Conservation (phyloP, 257 asterid species). For the Euphrasia confusa region DNA sequence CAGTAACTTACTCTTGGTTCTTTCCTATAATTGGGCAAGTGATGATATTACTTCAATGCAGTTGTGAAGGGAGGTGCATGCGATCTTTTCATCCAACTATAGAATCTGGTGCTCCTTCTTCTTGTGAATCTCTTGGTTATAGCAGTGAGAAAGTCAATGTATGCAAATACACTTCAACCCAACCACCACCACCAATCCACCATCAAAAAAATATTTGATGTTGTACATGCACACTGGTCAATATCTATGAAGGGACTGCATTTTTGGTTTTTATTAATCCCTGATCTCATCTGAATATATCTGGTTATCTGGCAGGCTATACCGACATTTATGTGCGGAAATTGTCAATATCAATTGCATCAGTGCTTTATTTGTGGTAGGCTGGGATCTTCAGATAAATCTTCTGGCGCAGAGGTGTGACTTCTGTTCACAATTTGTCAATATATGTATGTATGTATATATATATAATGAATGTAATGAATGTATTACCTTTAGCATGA, state of each 20-base stretch:
- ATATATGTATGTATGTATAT: no score
- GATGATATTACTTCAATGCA: slow-evolving; percentile 29
- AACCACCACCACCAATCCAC: not conserved
- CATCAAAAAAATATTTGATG: slow-evolving; percentile 6
- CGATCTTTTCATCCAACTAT: slow-evolving; percentile 70
- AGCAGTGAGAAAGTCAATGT: slow-evolving; percentile 43
- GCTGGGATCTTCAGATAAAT: slow-evolving; percentile 62
- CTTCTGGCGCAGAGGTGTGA: slow-evolving; percentile 54
- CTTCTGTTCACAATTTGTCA: slow-evolving; percentile 18
- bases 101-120: slow-evolving; percentile 49
- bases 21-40: not conserved
- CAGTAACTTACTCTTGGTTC: not conserved
- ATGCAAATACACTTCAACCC: slow-evolving; percentile 9
- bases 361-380: slow-evolving; percentile 67
- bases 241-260: not conserved
- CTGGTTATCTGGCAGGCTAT: slow-evolving; percentile 45
- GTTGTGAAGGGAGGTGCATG: slow-evolving; percentile 83
- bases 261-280: slow-evolving; percentile 16
- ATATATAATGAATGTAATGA: no score
- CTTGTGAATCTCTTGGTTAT: slow-evolving; percentile 65
- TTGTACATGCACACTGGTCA: slow-evolving; percentile 3
- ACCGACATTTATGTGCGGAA: slow-evolving; percentile 51
- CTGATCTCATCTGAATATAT: slow-evolving; percentile 18
- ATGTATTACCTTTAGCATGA: not conserved
- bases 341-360: slow-evolving; percentile 58